Conservation (phyloP, 768 basidiomycete genomes). For the Candolleomyces eurysporus region DNA sequence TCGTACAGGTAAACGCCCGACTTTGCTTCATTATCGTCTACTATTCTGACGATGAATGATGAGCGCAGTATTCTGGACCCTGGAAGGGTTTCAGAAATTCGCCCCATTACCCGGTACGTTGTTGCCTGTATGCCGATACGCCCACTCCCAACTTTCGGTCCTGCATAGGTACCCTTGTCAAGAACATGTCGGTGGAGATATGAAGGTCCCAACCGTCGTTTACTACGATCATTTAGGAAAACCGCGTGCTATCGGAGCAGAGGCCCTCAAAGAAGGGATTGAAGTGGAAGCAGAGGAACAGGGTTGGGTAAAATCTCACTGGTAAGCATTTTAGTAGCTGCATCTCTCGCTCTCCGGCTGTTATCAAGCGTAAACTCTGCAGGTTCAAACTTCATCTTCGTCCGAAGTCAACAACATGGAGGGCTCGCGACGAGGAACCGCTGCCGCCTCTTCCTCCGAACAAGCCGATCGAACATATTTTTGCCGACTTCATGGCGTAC, state of each 20-base stretch:
- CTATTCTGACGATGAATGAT: neutral
- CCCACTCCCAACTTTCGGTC: too few species aligned
- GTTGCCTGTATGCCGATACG: conserved; percentile 6
- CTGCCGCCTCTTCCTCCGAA: neutral
- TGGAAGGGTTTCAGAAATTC: conserved; percentile 22
- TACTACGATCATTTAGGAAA: conserved; percentile 37
- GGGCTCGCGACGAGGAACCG: neutral
- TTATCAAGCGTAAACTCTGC: neutral
- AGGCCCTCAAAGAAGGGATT: conserved; percentile 31
- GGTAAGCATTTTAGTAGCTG: conserved; percentile 21
- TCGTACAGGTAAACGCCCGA: conserved; percentile 11
- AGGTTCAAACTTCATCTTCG: conserved; percentile 27
- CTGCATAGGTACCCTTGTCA: conserved; percentile 33
- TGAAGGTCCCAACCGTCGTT: conserved; percentile 41
- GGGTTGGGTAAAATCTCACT: conserved; percentile 35
- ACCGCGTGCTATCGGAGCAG: conserved; percentile 38
- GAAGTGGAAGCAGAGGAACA: conserved; percentile 35
- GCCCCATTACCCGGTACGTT: conserved; percentile 36
- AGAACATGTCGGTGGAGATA: conserved; percentile 31
- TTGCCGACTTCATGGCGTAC: conserved; percentile 41
- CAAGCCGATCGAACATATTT: conserved; percentile 33
- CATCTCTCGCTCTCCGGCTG: neutral
- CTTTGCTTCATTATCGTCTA: neutral
- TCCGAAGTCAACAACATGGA: neutral
- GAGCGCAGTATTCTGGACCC: conserved; percentile 25